These are phyloP conservation scores for Tetrahymena elliotti DNA, from an alignment of 73 alveolate species.

Conservation along the genomic window DNA sequence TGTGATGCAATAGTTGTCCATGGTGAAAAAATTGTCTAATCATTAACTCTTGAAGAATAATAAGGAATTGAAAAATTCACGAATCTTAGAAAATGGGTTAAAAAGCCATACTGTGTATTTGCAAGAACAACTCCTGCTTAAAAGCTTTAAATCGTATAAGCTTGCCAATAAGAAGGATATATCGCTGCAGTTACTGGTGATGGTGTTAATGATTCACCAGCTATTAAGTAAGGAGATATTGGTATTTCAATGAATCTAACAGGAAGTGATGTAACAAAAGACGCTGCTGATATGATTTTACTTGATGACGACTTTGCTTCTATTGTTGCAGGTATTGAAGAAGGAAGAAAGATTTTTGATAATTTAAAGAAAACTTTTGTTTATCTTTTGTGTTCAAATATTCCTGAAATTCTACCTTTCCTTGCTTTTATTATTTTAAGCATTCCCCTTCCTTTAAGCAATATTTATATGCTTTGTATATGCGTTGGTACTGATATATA, in stretches of 20 bases:
- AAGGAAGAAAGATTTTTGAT: conserved; percentile 89
- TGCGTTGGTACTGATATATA: conserved; percentile 78
- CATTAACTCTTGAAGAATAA: conserved; percentile 18
- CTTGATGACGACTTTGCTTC: conserved; percentile 92
- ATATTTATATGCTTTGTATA: conserved; percentile 64
- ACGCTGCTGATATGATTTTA: conserved; percentile 95
- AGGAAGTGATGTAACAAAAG: conserved; percentile 97
- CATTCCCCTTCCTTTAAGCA: conserved; percentile 72
- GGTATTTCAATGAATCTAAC: conserved; percentile 82
- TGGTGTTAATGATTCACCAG: conserved; percentile 91
- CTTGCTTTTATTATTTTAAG: conserved; percentile 50
- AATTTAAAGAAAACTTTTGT: conserved; percentile 69
- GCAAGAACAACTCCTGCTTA: conserved; percentile 94
- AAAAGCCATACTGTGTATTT: conserved; percentile 72
- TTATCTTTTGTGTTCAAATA: conserved; percentile 52
- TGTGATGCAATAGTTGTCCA: conserved; percentile 59
- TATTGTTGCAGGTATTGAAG: conserved; percentile 85
- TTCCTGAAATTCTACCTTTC: conserved; percentile 77
- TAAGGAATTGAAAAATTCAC: conserved; percentile 56
- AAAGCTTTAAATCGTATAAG: conserved; percentile 82
- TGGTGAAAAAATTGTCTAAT: conserved; percentile 51
- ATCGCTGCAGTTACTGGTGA: conserved; percentile 95
- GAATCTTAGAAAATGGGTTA: conserved; percentile 41
- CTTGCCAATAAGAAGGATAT: conserved; percentile 79
- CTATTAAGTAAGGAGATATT: conserved; percentile 62